Conservation (phyloP, 2,329 filamentous ascomycete species). For the Leptoxyphium fumago region DNA sequence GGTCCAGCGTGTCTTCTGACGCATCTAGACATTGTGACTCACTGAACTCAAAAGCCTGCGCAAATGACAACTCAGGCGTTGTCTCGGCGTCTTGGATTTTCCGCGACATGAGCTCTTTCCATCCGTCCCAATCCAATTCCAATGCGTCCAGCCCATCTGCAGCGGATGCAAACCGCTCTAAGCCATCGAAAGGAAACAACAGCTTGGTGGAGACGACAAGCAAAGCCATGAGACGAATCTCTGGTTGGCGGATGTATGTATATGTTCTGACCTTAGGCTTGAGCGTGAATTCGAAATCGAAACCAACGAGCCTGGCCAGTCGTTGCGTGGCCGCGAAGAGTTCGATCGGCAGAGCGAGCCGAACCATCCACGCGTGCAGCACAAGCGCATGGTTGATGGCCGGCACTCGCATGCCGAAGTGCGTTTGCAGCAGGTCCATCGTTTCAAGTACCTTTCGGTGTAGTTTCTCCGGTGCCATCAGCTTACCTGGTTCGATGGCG, state of each 20-base stretch:
- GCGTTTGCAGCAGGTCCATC: slow-evolving; percentile 46
- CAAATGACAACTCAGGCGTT: slow-evolving; percentile 19
- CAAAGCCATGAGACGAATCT: slow-evolving; percentile 56
- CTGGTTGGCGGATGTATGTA: slow-evolving; percentile 49
- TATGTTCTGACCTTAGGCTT: slow-evolving; percentile 21
- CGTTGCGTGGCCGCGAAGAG: slow-evolving; percentile 44
- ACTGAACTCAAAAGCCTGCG: slow-evolving; percentile 37
- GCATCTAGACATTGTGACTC: slow-evolving; percentile 50
- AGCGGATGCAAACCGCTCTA: slow-evolving; percentile 35
- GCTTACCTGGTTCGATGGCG: slow-evolving; percentile 38
- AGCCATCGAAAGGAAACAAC: slow-evolving; percentile 56
- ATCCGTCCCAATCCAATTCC: slow-evolving; percentile 58
- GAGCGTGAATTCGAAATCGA: slow-evolving; percentile 41
- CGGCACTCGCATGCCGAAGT: slow-evolving; percentile 59
- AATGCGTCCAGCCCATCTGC: slow-evolving; percentile 42
- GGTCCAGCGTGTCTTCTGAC: slow-evolving; percentile 47
- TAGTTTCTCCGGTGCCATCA: slow-evolving; percentile 40
- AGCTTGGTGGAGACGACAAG: slow-evolving; percentile 67
- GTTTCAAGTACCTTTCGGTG: slow-evolving; percentile 50
- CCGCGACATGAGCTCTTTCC: slow-evolving; percentile 36
- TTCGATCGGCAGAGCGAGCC: slow-evolving; percentile 62
- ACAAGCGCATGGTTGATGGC: slow-evolving; percentile 55
- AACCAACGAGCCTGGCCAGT: slow-evolving; percentile 36
- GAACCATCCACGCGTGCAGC: slow-evolving; percentile 53
- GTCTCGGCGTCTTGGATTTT: slow-evolving; percentile 17